Conservation (phyloP, 2,329 filamentous ascomycete species). For the Colletotrichum salicis region DNA sequence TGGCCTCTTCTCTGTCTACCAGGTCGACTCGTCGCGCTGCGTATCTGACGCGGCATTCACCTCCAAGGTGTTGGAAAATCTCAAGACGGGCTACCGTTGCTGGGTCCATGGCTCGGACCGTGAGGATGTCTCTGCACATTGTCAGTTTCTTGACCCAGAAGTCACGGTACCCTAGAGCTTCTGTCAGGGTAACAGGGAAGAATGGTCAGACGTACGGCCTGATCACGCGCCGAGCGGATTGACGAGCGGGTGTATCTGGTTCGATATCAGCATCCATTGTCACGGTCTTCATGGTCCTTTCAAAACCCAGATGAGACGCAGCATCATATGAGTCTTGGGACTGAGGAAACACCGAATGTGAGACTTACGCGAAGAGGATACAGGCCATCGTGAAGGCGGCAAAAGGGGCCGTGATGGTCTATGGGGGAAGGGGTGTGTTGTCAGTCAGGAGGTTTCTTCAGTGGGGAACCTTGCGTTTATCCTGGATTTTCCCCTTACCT, state of each 20-base stretch:
- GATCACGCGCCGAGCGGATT: slow-evolving; percentile 50
- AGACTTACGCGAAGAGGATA: slow-evolving; percentile 57
- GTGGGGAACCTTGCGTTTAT: neutral
- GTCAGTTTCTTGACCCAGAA: neutral
- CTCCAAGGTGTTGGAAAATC: neutral
- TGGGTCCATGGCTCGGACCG: slow-evolving; percentile 14
- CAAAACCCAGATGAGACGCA: no score
- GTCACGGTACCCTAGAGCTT: no score
- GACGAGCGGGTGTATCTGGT: slow-evolving; percentile 54
- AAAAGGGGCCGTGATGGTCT: slow-evolving; percentile 60
- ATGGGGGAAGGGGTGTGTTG: neutral
- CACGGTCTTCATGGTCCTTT: no score
- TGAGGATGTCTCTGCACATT: slow-evolving; percentile 21
- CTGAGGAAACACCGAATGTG: no score
- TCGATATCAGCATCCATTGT: neutral
- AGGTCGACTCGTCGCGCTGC: neutral
- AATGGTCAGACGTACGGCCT: slow-evolving; percentile 42
- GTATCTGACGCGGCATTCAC: neutral
- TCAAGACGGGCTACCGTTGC: slow-evolving; percentile 1
- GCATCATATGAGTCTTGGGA: neutral
- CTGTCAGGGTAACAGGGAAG: neutral
- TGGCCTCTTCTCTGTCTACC: neutral
- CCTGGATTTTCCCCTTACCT: slow-evolving; percentile 6
- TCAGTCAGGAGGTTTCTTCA: neutral
- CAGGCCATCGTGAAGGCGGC: slow-evolving; percentile 66